Conservation (phyloP, 1,284 basidiomycete genomes). For the Phlebopus sp. region DNA sequence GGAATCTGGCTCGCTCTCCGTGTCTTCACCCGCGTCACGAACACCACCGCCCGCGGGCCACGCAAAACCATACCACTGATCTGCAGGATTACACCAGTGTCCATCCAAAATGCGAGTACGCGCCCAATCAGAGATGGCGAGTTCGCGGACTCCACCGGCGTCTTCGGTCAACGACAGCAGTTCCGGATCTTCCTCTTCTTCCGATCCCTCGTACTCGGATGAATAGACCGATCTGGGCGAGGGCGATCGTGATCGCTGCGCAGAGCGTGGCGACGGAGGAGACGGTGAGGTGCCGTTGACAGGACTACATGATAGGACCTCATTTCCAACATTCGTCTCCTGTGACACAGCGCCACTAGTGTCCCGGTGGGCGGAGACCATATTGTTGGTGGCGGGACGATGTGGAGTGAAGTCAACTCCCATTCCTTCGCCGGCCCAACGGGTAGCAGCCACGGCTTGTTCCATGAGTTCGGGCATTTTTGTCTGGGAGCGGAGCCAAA, state of each 20-base stretch:
- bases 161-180: slow-evolving; percentile 60
- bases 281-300: slow-evolving; percentile 25
- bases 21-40: slow-evolving; percentile 31
- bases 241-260: slow-evolving; percentile 29
- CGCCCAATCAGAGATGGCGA: slow-evolving; percentile 72
- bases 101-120: slow-evolving; percentile 68
- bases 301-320: slow-evolving; percentile 16
- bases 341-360: slow-evolving; percentile 3
- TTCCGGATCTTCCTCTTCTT: slow-evolving; percentile 62
- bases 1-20: slow-evolving; percentile 27
- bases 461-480: slow-evolving; percentile 62
- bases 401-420: slow-evolving; percentile 29
- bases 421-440: slow-evolving; percentile 43
- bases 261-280: slow-evolving; percentile 25
- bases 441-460: slow-evolving; percentile 61
- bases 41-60: slow-evolving; percentile 37
- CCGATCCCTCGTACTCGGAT: slow-evolving; percentile 45
- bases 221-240: slow-evolving; percentile 33
- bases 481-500: slow-evolving; percentile 64
- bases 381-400: slow-evolving; percentile 14
- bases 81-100: slow-evolving; percentile 68
- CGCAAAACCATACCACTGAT: slow-evolving; percentile 53
- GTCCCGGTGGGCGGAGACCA: background rate
- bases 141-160: slow-evolving; percentile 53
- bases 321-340: background rate